These are phyloP conservation scores for Eucalyptus victrix DNA, from an alignment of 345 rosid species.

Conservation along the genomic window DNA sequence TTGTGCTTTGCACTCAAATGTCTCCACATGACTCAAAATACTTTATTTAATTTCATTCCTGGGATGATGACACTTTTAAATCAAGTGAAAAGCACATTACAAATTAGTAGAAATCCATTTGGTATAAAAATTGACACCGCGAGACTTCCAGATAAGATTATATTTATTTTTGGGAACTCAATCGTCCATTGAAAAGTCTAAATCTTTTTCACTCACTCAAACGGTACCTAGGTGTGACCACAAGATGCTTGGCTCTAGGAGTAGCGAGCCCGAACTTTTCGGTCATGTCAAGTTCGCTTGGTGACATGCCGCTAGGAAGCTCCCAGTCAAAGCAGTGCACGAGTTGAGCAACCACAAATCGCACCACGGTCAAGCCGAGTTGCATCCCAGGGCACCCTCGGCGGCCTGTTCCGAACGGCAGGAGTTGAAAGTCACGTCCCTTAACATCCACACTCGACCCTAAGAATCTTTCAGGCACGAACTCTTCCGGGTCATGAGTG, in stretches of 20 bases:
- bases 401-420: constrained; percentile 34
- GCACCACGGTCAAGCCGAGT: constrained; percentile 12
- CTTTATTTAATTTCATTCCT: not conserved
- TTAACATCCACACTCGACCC: constrained; percentile 12
- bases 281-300: constrained; percentile 19
- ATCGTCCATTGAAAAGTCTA: not conserved
- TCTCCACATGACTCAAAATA: not conserved
- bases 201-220: not conserved
- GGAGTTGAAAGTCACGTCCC: constrained; percentile 24
- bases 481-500: constrained; percentile 8
- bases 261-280: constrained; percentile 18
- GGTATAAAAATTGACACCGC: not conserved
- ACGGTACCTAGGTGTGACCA: constrained; percentile 14
- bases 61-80: not conserved
- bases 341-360: constrained; percentile 14
- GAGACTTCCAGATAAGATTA: not conserved
- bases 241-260: constrained; percentile 20
- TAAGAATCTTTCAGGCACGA: constrained; percentile 26
- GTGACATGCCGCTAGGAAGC: constrained; percentile 13
- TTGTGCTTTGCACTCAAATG: too few relatives aligned
- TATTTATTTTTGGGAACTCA: not conserved
- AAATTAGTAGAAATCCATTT: not conserved
- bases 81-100: not conserved
- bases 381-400: constrained; percentile 33
- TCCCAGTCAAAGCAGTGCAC: constrained; percentile 48